Conservation (phyloP, 176 grass and related monocot species). For the Aegilops sharonensis region DNA sequence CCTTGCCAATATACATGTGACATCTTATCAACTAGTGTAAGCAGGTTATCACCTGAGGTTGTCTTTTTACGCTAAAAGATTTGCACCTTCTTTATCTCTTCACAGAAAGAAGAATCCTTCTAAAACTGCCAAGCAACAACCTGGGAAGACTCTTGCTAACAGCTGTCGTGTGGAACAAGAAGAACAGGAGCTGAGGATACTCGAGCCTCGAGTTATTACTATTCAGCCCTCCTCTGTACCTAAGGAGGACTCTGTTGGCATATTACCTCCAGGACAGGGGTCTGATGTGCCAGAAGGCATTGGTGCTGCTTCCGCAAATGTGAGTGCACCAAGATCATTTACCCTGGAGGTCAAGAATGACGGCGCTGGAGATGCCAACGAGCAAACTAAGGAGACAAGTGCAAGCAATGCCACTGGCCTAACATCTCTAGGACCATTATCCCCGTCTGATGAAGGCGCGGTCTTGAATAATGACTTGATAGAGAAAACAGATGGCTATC, state of each 20-base stretch:
- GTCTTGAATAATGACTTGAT: constrained; percentile 20
- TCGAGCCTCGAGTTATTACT: neutral
- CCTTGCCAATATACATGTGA: too few relatives aligned
- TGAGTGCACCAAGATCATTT: constrained; percentile 20
- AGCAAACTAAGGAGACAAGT: constrained; percentile 11
- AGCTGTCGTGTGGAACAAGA: too few relatives aligned
- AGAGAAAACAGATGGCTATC: constrained; percentile 29
- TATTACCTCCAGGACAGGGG: constrained; percentile 24
- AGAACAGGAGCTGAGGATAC: too few relatives aligned
- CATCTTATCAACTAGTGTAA: too few relatives aligned
- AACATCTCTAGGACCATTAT: constrained; percentile 30
- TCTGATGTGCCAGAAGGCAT: constrained; percentile 23
- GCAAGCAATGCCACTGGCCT: constrained; percentile 14
- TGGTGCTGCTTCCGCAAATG: constrained; percentile 17
- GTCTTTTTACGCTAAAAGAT: too few relatives aligned
- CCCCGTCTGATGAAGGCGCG: constrained; percentile 35
- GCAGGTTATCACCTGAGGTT: too few relatives aligned
- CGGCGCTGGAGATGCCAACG: constrained; percentile 15
- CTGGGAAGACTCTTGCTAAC: too few relatives aligned
- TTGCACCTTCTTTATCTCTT: too few relatives aligned
- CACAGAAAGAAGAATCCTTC: too few relatives aligned
- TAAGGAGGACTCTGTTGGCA: constrained; percentile 43
- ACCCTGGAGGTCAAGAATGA: constrained; percentile 22
- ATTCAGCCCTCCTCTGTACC: constrained; percentile 13
- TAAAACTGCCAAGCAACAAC: too few relatives aligned